Evolutionary conservation across 257 asterid genomes (phyloP).

Genomic region (Przewalskia tangutica): DNA sequence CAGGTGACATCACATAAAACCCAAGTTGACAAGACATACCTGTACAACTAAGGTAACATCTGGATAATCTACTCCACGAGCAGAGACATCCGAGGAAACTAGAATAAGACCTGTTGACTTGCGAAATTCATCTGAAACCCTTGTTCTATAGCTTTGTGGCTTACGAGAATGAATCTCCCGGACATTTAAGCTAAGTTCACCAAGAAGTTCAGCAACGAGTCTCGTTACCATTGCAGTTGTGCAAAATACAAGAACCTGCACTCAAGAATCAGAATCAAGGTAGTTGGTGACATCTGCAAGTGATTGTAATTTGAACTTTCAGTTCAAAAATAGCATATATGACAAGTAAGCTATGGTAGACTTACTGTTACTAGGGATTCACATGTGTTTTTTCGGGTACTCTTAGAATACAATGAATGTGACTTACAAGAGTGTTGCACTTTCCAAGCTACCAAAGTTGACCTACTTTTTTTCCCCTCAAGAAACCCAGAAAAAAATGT

Average conservation of each 20-base stretch:
- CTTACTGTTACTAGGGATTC: neutral
- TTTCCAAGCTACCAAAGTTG: neutral
- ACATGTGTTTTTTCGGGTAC: neutral
- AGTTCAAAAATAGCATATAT: neutral
- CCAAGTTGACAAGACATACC: conserved; percentile 31
- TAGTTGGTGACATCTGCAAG: neutral
- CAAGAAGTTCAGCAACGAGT: conserved; percentile 81
- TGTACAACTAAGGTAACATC: conserved; percentile 87
- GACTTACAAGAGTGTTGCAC: neutral
- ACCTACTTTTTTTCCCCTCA: neutral
- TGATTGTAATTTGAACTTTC: neutral
- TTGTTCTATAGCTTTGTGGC: conserved; percentile 83
- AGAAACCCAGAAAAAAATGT: neutral
- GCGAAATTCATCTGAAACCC: conserved; percentile 85
- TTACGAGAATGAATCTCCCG: conserved; percentile 94
- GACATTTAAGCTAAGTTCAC: conserved; percentile 75
- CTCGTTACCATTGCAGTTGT: conserved; percentile 97
- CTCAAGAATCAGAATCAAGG: neutral
- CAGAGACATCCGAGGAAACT: conserved; percentile 95
- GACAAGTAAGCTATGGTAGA: neutral
- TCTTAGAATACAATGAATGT: neutral
- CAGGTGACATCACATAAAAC: neutral
- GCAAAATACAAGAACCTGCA: conserved; percentile 89
- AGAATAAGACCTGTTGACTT: conserved; percentile 92
- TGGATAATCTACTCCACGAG: conserved; percentile 98